Conservation (phyloP, 2,329 filamentous ascomycete species). For the Venturia aucupariae region DNA sequence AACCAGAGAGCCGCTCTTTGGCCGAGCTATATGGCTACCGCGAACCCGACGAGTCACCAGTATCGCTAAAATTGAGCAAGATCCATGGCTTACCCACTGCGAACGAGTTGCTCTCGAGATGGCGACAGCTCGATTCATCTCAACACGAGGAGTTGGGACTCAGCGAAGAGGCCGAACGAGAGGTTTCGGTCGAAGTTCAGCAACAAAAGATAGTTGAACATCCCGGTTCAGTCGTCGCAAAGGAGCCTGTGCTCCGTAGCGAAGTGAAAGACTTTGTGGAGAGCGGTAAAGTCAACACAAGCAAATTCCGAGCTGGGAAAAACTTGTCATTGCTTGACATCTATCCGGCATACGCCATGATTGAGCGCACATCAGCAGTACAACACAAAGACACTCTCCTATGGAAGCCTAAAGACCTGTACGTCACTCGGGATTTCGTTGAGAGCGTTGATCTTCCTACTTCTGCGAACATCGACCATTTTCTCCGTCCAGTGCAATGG, state of each 20-base stretch:
- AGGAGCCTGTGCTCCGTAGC: neutral
- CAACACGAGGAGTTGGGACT: too few relatives aligned
- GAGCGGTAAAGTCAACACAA: slow-evolving; percentile 13
- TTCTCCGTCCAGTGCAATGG: slow-evolving; percentile 47
- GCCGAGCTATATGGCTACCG: neutral
- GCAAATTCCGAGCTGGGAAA: slow-evolving; percentile 27
- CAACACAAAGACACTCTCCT: slow-evolving; percentile 32
- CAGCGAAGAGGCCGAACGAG: slow-evolving; percentile 36
- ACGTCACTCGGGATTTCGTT: slow-evolving; percentile 45
- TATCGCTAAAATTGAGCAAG: slow-evolving; percentile 26
- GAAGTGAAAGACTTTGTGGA: slow-evolving; percentile 36
- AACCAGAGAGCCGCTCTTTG: neutral
- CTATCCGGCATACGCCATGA: slow-evolving; percentile 34
- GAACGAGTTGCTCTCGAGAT: neutral
- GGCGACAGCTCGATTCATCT: neutral
- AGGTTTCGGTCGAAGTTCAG: slow-evolving; percentile 56
- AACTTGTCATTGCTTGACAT: slow-evolving; percentile 23
- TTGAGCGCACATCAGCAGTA: slow-evolving; percentile 24
- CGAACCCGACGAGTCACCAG: neutral
- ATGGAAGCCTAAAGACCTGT: slow-evolving; percentile 21
- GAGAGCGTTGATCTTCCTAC: slow-evolving; percentile 31
- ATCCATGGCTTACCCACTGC: neutral
- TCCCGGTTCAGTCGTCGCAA: slow-evolving; percentile 28
- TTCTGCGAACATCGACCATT: slow-evolving; percentile 32
- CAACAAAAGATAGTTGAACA: slow-evolving; percentile 47